A percentile compares a stretch with the other conserved stretches of the same genome.
Conservation (phyloP, 164 flowering plant species). For the Cinnamomum chago region DNA sequence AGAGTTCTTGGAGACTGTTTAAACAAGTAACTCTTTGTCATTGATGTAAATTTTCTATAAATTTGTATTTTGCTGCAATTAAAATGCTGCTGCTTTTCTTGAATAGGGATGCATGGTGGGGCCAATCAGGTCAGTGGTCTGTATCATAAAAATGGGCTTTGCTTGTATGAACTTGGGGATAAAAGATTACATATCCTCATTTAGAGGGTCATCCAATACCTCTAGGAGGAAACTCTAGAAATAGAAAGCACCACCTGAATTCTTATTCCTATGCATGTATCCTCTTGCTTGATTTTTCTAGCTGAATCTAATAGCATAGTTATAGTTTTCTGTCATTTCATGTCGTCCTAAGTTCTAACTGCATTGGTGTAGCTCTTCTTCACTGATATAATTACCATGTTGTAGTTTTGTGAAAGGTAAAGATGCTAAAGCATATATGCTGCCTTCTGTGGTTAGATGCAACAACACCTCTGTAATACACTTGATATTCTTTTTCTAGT, state of each 20-base stretch:
- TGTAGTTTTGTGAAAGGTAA: neutral
- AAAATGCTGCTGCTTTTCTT: neutral
- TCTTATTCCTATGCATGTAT: neutral
- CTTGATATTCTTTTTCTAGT: neutral
- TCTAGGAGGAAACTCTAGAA: neutral
- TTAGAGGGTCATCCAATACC: neutral
- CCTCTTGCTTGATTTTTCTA: neutral
- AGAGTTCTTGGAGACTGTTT: too few species aligned
- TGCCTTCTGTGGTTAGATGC: too few species aligned
- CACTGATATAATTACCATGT: neutral
- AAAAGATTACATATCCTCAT: neutral
- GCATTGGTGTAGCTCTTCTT: neutral
- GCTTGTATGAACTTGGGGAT: neutral
- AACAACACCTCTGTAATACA: neutral
- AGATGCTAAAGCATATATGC: neutral
- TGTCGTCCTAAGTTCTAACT: neutral
- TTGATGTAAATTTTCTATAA: too few species aligned
- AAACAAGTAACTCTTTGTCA: too few species aligned
- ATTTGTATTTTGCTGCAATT: too few species aligned
- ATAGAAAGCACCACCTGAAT: neutral
- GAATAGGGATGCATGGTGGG: neutral
- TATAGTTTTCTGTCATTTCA: neutral
- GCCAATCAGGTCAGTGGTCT: neutral
- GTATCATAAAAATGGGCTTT: too few species aligned
- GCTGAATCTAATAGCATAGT: neutral